Evolutionary conservation across 129 eudicot species (phyloP), one percentile per base, ranked within the genome.

Genomic region (Sambucus nigra): DNA sequence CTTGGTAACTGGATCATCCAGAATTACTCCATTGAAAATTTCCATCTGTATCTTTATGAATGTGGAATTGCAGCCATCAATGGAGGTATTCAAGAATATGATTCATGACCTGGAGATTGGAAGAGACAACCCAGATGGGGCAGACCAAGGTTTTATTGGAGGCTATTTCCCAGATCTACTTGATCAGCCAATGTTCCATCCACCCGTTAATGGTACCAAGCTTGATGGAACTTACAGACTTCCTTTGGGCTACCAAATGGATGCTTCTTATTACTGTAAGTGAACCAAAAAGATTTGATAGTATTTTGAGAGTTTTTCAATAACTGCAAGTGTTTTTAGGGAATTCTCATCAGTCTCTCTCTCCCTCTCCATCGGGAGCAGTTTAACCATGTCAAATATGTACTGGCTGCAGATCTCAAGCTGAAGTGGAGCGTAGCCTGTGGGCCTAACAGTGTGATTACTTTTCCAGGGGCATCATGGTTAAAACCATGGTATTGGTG

Each of bases 401-500:
- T n/a, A n/a, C n/a, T n/a, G n/a, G n/a, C n/a, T n/a, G 20, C 69
- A 92, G 99, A 92, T 70, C 80, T 92, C 15, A 86, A 47, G 69
- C 91, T 92, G 20, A 72, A 78, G n/a, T 92, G 99, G 99, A 82
- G 76, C 45, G 83, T 92, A 18, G 95, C 99, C 11, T 92, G 99
- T 71, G 95, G 99, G 27, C 91, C 80, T 10, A 82, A 92, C 71
- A 92, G 99, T 28, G 95, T 92, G 50, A 82, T 92, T 41, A 92
- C 99, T 47, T 92, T 86, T 70, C 98, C 95, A 2, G 78, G 98
- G 14, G 98, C 95, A 32, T 76, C 84, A 39, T 85, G 89, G 94
- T 46, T 91, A 59, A 91, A 91, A 55, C 99, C 99, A 17, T 86
- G 95, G 95, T 82, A 92, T 45, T 92, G 99, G 99, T 92, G 99